Base-by-base conservation (phyloP, 1,284 basidiomycete genomes). In the Wallemia ichthyophaga region DNA sequence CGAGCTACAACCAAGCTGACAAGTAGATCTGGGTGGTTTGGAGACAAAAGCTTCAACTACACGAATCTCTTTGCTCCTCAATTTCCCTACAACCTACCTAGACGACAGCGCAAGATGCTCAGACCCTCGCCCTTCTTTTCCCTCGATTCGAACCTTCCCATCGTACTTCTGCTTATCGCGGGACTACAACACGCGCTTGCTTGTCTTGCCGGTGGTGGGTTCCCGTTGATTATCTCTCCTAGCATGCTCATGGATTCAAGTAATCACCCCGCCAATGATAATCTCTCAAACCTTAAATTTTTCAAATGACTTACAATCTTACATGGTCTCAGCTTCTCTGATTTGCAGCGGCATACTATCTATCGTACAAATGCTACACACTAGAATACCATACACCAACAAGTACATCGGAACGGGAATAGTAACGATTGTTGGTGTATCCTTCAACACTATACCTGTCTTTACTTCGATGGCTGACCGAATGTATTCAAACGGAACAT, bases 381-480 rank as follows among this genome's bases (percentile, higher is more conserved):
- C 63, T 28, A 63, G 64, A 25, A 61, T 64, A 27, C 61, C 63
- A 25, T 63, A 62, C 24, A 72, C 66, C 19, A 48, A 58, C 25
- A 24, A 59, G 17, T 60, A 60, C 62, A 72, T 85, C 31, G 83
- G 83, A 1, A 84, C 83, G 5, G 85, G 86, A 0, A 69, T 88
- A 23, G 73, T 88, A 59, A 80, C 79, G 2, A 83, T 88, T 1
- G 83, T 87, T n/a, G 85, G 84, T 9, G 88, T 84, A 0, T 82
- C 79, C 65, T 88, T 88, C 66, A 76, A 84, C 5, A 85, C 83
- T 0, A 72, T 88, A 17, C 80, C 78, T 56, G 85, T 83, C 1
- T 83, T 81, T 1, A 76, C 76, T 63, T 73, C 79, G 0, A 77
- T 82, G 58, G 81, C 81, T 65, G 68, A 78, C 62, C 74, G 79